Conservation (phyloP, 2,329 filamentous ascomycete species). For the Huntiella moniliformis region DNA sequence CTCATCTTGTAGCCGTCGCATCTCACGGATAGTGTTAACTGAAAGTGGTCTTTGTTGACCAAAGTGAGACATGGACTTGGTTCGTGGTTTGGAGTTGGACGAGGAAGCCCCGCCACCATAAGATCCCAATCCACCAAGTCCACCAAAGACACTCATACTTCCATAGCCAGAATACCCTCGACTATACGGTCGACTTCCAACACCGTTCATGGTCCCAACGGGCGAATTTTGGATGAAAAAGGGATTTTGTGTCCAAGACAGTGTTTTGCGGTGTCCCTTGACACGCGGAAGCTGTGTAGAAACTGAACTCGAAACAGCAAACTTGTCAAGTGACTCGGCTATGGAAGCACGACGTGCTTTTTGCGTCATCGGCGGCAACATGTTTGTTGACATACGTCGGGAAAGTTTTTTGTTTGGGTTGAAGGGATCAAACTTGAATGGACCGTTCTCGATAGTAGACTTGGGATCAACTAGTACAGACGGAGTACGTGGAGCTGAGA, state of each 20-base stretch:
- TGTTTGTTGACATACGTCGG: conserved; percentile 1
- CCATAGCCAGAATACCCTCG: background rate
- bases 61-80: conserved; percentile 4
- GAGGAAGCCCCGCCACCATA: background rate
- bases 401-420: background rate
- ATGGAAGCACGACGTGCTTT: background rate
- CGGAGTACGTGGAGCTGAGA: background rate
- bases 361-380: background rate
- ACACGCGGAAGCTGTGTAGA: background rate
- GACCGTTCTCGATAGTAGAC: background rate
- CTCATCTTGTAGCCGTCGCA: background rate
- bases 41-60: conserved; percentile 1
- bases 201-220: conserved; percentile 1
- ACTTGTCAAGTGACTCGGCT: background rate
- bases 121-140: background rate
- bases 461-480: background rate
- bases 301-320: background rate
- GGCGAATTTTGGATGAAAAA: conserved; percentile 10
- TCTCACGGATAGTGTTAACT: conserved; percentile 2
- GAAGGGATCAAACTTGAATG: conserved; percentile 3
- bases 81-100: background rate
- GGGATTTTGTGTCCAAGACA: conserved; percentile 8
- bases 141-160: background rate
- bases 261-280: background rate
- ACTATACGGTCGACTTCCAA: background rate